These are phyloP conservation scores for Byssothecium circinans DNA, from an alignment of 2,329 filamentous ascomycete species.

Conservation along the genomic window DNA sequence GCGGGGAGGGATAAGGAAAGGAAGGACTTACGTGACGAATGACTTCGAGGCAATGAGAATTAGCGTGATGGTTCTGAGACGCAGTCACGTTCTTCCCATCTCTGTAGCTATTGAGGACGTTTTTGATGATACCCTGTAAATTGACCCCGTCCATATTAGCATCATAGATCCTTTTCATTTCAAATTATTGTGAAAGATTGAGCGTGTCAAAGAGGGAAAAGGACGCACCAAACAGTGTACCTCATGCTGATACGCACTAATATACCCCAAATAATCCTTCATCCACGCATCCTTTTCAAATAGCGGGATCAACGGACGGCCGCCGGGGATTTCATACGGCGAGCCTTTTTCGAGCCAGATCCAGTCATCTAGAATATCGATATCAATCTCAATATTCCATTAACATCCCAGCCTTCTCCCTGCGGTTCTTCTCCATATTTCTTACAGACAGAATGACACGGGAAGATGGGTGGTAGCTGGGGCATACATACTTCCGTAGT, in stretches of 20 bases:
- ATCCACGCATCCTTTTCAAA: background rate
- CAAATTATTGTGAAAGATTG: too few species aligned
- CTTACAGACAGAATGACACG: too few species aligned
- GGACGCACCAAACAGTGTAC: constrained; percentile 1
- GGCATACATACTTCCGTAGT: background rate
- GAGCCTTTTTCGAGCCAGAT: background rate
- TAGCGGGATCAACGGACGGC: background rate
- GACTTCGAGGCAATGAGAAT: background rate
- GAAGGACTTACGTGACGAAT: background rate
- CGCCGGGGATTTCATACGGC: background rate
- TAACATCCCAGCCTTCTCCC: too few species aligned
- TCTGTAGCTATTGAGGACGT: background rate
- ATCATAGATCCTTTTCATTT: too few species aligned
- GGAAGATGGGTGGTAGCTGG: too few species aligned
- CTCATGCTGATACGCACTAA: constrained; percentile 1
- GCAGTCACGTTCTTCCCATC: background rate
- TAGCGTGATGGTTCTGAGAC: background rate
- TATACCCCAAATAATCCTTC: background rate
- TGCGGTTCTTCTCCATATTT: too few species aligned
- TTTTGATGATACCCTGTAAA: background rate
- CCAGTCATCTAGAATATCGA: background rate
- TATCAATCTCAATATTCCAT: too few species aligned
- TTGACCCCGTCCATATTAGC: too few species aligned
- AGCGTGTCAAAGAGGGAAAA: too few species aligned
- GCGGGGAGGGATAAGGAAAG: background rate